Conservation (phyloP, 2,329 filamentous ascomycete species). For the Lachnellula arida region DNA sequence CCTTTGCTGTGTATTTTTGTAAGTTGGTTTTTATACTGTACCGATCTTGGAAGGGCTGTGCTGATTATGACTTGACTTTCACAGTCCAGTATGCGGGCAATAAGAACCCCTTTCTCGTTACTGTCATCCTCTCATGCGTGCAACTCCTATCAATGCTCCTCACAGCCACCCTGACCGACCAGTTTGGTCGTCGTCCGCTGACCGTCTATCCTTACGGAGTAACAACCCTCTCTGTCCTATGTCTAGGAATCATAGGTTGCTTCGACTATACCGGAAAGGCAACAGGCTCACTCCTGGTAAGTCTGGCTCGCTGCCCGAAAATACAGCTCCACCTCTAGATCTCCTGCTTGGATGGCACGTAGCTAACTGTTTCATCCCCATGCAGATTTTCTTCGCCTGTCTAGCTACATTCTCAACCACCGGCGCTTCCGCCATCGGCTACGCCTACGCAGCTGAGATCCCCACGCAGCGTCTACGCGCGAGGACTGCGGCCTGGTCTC, state of each 20-base stretch:
- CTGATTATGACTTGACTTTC: not conserved
- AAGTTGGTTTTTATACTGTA: not conserved
- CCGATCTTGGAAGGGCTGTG: not conserved
- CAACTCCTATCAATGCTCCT: conserved; percentile 40
- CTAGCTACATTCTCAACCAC: conserved; percentile 39
- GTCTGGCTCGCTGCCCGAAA: no score
- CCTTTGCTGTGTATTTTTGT: conserved; percentile 16
- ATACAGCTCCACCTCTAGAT: no score
- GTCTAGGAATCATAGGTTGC: conserved; percentile 38
- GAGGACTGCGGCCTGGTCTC: conserved; percentile 36
- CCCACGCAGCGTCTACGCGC: conserved; percentile 38
- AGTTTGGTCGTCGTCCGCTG: conserved; percentile 35
- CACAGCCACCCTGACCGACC: conserved; percentile 34
- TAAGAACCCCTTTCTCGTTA: conserved; percentile 39
- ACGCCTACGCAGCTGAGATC: conserved; percentile 40
- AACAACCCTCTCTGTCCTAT: conserved; percentile 34
- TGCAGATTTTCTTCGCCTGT: conserved; percentile 39
- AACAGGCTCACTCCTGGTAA: conserved; percentile 36
- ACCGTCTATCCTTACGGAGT: conserved; percentile 38
- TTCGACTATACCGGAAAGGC: conserved; percentile 35
- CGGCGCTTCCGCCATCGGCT: conserved; percentile 39
- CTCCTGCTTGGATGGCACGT: not conserved
- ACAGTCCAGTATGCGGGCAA: conserved; percentile 39
- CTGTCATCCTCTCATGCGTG: conserved; percentile 38
- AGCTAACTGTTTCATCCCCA: not conserved